Evolutionary conservation across 345 rosid species (phyloP).

Genomic region (Gossypium mustelinum): DNA sequence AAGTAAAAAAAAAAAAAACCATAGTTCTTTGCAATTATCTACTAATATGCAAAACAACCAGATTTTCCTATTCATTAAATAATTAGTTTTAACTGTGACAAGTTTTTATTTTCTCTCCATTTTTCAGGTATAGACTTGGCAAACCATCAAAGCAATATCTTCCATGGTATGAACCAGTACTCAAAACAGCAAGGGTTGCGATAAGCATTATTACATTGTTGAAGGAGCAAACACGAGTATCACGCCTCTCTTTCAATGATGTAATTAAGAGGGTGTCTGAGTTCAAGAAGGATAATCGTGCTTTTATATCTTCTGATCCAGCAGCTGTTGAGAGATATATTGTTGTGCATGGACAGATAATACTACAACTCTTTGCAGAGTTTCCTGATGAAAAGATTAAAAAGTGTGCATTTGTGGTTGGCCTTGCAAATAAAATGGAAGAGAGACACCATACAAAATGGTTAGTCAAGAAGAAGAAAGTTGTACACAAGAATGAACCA

Average conservation of each 20-base stretch:
- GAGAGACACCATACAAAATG: conserved; percentile 73
- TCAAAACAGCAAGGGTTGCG: conserved; percentile 68
- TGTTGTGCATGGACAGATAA: conserved; percentile 79
- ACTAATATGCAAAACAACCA: background rate
- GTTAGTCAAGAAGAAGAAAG: conserved; percentile 61
- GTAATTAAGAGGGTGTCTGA: conserved; percentile 49
- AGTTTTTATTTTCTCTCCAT: background rate
- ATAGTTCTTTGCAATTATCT: background rate
- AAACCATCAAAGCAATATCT: conserved; percentile 77
- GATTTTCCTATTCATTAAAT: background rate
- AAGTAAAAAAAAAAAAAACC: background rate
- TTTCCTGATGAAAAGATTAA: conserved; percentile 42
- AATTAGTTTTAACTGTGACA: background rate
- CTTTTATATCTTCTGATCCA: conserved; percentile 58
- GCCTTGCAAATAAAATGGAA: conserved; percentile 64
- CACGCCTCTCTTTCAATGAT: conserved; percentile 60
- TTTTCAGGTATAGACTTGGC: conserved; percentile 83
- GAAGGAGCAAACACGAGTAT: conserved; percentile 47
- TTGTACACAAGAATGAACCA: conserved; percentile 32
- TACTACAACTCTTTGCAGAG: conserved; percentile 64
- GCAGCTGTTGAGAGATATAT: conserved; percentile 61
- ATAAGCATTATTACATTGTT: conserved; percentile 59
- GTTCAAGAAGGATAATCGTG: conserved; percentile 40
- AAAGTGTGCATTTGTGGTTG: conserved; percentile 55
- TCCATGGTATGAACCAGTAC: conserved; percentile 66